Base-by-base conservation (phyloP, 306 rosid species). In the Castanopsis chinensis region DNA sequence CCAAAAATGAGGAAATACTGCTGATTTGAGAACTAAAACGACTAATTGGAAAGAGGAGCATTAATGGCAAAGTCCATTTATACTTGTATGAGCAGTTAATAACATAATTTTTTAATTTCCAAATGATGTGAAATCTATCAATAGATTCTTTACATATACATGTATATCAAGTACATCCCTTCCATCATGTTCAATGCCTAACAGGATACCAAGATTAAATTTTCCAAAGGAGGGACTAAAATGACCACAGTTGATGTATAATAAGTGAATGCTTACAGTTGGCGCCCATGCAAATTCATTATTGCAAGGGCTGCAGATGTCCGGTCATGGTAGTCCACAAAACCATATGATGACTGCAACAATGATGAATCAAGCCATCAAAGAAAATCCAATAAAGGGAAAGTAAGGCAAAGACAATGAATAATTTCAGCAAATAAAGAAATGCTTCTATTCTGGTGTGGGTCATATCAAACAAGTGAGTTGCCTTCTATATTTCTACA, bases 301-400 rank as follows among this genome's bases (percentile, higher is more conserved):
- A 88, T 88, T 43, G 92, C 92, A 77, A 88, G 86, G 72, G 88
- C 89, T 74, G 92, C 92, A 69, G 89, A 86, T 74, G 88, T 79
- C 64, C 86, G 88, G 58, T 88, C 92, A 72, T 79, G 89, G 79
- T 79, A 88, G 84, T 88, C 89, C 83, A 88, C 92, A 51, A 88
- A 88, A 71, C 92, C 92, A 77, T 86, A 88, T 11, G 92, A 88
- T 75, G 92, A 88, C 92, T 88, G 89, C 64, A 79, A 83, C 19
- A 75, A 71, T 20, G 57, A 71, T 37, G 73, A 51, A 73, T 59
- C 70, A 77, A 13, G 71, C 17, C 55, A 75, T 76, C 64, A 25
- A 25, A 60, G 33, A 19, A 15, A 58, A 74, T 5, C 54, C 35
- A 32, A 69, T 53, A 78, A 80, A 10, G 45, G 43, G 82, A 80